Conservation (phyloP, 1,284 basidiomycete species). For the Ceratobasidium sp. region DNA sequence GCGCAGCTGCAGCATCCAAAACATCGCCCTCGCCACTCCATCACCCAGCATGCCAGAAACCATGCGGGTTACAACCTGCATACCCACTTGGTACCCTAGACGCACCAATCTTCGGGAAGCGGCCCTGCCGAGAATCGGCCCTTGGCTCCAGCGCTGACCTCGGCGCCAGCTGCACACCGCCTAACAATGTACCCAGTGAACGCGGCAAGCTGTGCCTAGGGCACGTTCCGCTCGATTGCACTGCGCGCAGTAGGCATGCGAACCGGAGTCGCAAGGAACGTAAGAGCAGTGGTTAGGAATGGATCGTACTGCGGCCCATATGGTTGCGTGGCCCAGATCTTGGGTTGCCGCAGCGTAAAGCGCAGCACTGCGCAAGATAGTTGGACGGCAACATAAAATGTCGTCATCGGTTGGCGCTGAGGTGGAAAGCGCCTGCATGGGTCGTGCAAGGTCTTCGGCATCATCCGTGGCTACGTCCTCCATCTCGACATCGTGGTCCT, state of each 20-base stretch:
- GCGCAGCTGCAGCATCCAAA: slow-evolving; percentile 70
- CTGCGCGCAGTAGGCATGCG: slow-evolving; percentile 70
- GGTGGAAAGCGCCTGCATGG: slow-evolving; percentile 49
- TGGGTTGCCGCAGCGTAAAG: slow-evolving; percentile 74
- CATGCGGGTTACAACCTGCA: slow-evolving; percentile 87
- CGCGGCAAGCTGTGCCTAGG: slow-evolving; percentile 80
- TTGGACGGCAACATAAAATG: slow-evolving; percentile 76
- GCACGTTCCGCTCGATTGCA: slow-evolving; percentile 78
- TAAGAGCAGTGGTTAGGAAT: slow-evolving; percentile 86
- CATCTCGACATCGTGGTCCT: slow-evolving; percentile 43
- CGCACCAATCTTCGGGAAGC: slow-evolving; percentile 93
- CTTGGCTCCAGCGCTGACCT: slow-evolving; percentile 58
- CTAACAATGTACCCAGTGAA: slow-evolving; percentile 73
- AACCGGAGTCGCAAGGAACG: slow-evolving; percentile 83
- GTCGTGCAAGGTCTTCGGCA: slow-evolving; percentile 76
- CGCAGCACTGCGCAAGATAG: slow-evolving; percentile 84
- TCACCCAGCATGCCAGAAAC: slow-evolving; percentile 79
- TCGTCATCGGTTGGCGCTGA: slow-evolving; percentile 53
- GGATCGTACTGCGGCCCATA: slow-evolving; percentile 77
- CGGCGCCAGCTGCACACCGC: slow-evolving; percentile 46
- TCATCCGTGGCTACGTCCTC: slow-evolving; percentile 61
- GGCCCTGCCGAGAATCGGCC: slow-evolving; percentile 62
- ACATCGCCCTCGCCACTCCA: slow-evolving; percentile 82
- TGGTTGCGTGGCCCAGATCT: slow-evolving; percentile 67
- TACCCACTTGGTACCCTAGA: slow-evolving; percentile 96